These are phyloP conservation scores for Brachypodium distachyon DNA, from an alignment of 202 grass and related monocot species.

Conservation along the genomic window DNA sequence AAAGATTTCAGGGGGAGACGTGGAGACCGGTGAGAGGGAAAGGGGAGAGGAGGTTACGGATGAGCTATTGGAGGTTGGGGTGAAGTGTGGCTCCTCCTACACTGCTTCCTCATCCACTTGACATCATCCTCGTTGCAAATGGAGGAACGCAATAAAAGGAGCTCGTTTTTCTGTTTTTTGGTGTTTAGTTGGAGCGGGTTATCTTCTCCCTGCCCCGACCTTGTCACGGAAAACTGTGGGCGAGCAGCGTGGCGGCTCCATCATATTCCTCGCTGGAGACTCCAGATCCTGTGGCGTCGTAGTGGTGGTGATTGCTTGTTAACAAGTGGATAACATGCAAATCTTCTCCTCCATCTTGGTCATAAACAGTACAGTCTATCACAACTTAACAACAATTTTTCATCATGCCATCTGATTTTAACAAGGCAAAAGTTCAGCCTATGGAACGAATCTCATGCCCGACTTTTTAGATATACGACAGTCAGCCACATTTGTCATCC, in stretches of 20 bases:
- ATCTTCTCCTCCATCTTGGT: neutral
- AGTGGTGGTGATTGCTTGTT: neutral
- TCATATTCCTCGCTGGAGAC: neutral
- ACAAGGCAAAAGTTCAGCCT: neutral
- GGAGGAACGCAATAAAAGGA: neutral
- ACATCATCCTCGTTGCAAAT: conserved; percentile 25
- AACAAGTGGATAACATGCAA: neutral
- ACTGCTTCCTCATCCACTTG: conserved; percentile 84
- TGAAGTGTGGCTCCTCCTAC: conserved; percentile 54
- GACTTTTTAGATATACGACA: neutral
- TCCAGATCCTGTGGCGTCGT: neutral
- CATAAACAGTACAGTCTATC: neutral
- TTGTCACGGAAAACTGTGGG: neutral
- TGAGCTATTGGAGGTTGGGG: conserved; percentile 70
- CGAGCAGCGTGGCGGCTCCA: neutral
- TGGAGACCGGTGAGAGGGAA: neutral
- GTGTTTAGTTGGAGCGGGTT: conserved; percentile 7
- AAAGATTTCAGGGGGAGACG: conserved; percentile 8
- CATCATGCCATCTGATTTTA: neutral
- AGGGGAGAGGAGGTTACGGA: conserved; percentile 33
- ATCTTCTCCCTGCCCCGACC: neutral
- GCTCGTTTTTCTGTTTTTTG: neutral
- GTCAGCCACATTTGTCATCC: neutral
- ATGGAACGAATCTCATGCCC: neutral
- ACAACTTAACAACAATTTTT: neutral